These are phyloP conservation scores for Yamadazyma trypodendri DNA, from an alignment of 1,139 yeast genomes.

Conservation along the genomic window DNA sequence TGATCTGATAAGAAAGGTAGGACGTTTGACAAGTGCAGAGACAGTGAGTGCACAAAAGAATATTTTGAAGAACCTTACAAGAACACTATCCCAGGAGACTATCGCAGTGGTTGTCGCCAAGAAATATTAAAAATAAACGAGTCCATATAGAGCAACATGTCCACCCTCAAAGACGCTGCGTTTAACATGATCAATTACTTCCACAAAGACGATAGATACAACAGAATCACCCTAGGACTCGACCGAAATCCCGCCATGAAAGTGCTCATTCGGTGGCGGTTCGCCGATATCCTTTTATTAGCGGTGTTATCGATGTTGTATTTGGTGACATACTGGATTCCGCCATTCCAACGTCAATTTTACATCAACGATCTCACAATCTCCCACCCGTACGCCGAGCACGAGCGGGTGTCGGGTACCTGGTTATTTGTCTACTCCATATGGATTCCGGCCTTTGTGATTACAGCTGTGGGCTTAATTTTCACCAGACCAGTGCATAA, in stretches of 20 bases:
- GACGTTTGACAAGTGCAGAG: too few relatives aligned
- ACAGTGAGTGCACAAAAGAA: too few relatives aligned
- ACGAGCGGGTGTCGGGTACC: conserved; percentile 52
- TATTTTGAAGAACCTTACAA: too few relatives aligned
- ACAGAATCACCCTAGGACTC: conserved; percentile 54
- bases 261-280: conserved; percentile 52
- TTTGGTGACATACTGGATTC: conserved; percentile 42
- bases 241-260: conserved; percentile 29
- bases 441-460: conserved; percentile 34
- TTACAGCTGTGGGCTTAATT: conserved; percentile 24
- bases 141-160: too few relatives aligned
- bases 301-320: conserved; percentile 42
- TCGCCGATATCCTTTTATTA: conserved; percentile 52
- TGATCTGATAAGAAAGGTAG: neutral
- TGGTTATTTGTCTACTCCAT: conserved; percentile 39
- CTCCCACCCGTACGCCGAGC: conserved; percentile 70
- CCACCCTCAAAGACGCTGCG: conserved; percentile 3
- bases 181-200: conserved; percentile 18
- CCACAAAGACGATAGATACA: conserved; percentile 26
- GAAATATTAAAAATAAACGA: too few relatives aligned
- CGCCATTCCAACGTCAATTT: conserved; percentile 75
- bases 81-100: too few relatives aligned
- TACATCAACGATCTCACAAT: conserved; percentile 42
- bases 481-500: conserved; percentile 35
- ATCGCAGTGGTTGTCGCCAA: too few relatives aligned